Evolutionary conservation across 2,329 filamentous ascomycete species (phyloP).

Genomic region (Arthrobotrys iridis): DNA sequence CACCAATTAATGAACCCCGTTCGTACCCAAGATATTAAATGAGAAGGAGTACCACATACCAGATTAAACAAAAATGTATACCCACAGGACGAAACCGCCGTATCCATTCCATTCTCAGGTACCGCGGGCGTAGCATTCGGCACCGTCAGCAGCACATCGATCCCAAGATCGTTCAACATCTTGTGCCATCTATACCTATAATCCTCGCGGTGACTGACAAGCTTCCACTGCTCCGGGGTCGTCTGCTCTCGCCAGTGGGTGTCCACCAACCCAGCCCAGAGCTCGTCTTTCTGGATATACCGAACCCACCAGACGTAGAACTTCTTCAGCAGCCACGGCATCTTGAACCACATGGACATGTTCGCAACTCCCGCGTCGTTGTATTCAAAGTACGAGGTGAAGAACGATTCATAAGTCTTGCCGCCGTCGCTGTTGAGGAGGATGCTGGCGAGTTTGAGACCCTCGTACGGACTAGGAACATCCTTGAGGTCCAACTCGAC

Average conservation of each 20-base stretch:
- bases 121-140: conserved; percentile 90
- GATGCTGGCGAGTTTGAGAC: conserved; percentile 77
- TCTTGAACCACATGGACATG: conserved; percentile 76
- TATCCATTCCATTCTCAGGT: conserved; percentile 84
- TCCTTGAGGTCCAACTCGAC: conserved; percentile 64
- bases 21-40: conserved; percentile 1
- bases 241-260: conserved; percentile 76
- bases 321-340: conserved; percentile 79
- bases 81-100: conserved; percentile 84
- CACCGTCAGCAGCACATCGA: conserved; percentile 84
- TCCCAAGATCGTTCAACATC: conserved; percentile 79
- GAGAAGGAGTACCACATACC: conserved; percentile 64
- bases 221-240: conserved; percentile 81
- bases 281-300: conserved; percentile 77
- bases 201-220: conserved; percentile 78
- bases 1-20: conserved; percentile 30
- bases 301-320: conserved; percentile 91
- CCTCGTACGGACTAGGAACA: conserved; percentile 77
- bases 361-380: conserved; percentile 80
- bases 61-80: conserved; percentile 96
- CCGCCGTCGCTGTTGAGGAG: conserved; percentile 88
- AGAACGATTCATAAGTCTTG: conserved; percentile 78
- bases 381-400: conserved; percentile 76
- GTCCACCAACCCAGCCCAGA: conserved; percentile 81
- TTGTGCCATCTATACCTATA: conserved; percentile 82